Conservation (phyloP, 2,329 filamentous ascomycete genomes). For the Colletotrichum costaricense region DNA sequence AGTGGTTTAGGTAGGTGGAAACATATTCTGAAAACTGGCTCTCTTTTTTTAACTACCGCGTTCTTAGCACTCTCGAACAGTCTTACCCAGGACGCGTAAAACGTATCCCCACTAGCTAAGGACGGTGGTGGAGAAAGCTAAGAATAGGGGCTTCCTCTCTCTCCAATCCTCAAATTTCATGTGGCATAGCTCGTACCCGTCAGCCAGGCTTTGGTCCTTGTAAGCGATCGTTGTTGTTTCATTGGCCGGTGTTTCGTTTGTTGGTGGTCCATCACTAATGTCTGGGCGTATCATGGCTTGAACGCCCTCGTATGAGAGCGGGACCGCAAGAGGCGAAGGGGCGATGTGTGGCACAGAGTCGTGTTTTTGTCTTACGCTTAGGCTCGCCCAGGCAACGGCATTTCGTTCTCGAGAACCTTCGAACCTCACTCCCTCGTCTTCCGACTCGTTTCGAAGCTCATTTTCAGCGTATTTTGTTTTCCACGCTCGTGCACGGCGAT, state of each 20-base stretch:
- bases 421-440: background rate
- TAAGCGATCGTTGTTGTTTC: background rate
- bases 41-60: too few species aligned
- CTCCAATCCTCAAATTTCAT: background rate
- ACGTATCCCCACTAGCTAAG: background rate
- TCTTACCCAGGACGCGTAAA: too few species aligned
- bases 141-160: background rate
- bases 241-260: background rate
- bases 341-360: background rate
- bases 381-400: background rate
- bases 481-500: background rate
- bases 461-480: background rate
- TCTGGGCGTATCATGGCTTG: background rate
- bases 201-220: background rate
- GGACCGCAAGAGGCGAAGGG: background rate
- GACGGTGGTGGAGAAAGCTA: background rate
- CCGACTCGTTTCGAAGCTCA: background rate
- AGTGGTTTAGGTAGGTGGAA: too few species aligned
- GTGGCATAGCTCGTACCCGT: background rate
- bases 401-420: background rate
- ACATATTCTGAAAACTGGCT: too few species aligned
- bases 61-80: too few species aligned
- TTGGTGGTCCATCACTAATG: background rate
- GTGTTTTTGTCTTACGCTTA: background rate
- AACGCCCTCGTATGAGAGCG: background rate